phyloP scores from a whole-genome alignment of 768 basidiomycete species.

The Brasilioporus rufonigricans region DNA sequence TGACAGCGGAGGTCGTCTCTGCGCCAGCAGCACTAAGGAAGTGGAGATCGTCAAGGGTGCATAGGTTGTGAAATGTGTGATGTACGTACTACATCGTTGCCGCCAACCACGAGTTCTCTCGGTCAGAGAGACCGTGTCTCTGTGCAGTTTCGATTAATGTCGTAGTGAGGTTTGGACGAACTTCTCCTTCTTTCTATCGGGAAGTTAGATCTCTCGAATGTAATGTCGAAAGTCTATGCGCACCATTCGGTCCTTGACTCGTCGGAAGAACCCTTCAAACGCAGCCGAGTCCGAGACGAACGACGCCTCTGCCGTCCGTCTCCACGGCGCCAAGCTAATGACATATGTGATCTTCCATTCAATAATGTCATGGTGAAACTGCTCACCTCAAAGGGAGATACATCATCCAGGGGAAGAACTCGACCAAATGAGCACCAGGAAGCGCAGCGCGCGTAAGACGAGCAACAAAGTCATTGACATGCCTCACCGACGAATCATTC shows the following conservation, averaged over 20 bases:
- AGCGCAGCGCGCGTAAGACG: constrained; percentile 33
- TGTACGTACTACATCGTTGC: constrained; percentile 11
- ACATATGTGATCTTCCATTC: neutral
- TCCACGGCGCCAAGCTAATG: constrained; percentile 6
- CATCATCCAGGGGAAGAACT: constrained; percentile 36
- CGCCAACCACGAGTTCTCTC: constrained; percentile 18
- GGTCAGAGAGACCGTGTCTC: constrained; percentile 5
- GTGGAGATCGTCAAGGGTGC: neutral
- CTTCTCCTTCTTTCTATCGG: neutral
- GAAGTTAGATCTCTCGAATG: neutral
- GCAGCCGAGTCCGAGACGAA: neutral
- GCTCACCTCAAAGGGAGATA: constrained; percentile 24
- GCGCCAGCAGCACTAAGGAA: constrained; percentile 4
- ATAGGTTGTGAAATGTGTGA: neutral
- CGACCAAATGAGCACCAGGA: constrained; percentile 38
- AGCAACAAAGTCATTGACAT: constrained; percentile 21
- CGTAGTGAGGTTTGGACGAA: neutral
- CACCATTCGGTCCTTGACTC: constrained; percentile 4
- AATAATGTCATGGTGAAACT: neutral
- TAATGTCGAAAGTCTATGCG: neutral
- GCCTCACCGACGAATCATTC: neutral
- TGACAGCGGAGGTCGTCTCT: neutral
- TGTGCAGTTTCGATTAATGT: constrained; percentile 1
- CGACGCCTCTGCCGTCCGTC: neutral
- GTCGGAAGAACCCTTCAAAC: neutral